Conservation (phyloP, 495 filamentous ascomycete species). For the Tuber melanosporum region DNA sequence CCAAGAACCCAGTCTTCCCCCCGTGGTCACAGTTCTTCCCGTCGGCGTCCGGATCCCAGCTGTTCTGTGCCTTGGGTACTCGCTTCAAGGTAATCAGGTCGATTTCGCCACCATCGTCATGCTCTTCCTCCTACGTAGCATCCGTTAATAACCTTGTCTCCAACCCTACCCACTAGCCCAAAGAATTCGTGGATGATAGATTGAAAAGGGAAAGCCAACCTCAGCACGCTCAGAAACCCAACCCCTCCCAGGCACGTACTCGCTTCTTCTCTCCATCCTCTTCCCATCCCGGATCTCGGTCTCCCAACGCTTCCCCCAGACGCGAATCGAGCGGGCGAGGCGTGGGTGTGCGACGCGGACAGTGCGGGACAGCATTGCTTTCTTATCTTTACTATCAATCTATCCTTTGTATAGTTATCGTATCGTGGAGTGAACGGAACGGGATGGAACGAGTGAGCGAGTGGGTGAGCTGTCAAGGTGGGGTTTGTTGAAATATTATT, state of each 20-base stretch:
- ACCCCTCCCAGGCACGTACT: conserved; percentile 20
- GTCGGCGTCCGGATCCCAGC: background rate
- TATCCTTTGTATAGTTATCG: background rate
- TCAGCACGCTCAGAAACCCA: conserved; percentile 9
- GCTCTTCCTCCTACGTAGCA: background rate
- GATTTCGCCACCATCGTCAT: conserved; percentile 14
- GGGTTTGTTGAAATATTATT: background rate
- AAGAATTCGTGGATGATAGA: background rate
- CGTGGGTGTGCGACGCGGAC: background rate
- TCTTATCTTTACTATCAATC: background rate
- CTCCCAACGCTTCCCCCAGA: conserved; percentile 15
- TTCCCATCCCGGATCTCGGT: conserved; percentile 12
- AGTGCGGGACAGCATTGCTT: background rate
- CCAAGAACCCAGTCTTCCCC: background rate
- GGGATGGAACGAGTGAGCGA: background rate
- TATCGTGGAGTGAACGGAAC: background rate
- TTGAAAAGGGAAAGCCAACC: background rate
- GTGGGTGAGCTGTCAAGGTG: background rate
- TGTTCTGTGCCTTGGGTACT: conserved; percentile 4
- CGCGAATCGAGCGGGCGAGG: background rate
- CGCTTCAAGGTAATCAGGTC: conserved; percentile 22
- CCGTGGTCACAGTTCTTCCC: background rate
- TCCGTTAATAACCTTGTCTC: background rate
- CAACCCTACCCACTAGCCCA: background rate
- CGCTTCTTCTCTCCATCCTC: conserved; percentile 14